Evolutionary conservation across 208 protist species (phyloP).

Genomic region (Blastocrithidia nonstop): DNA sequence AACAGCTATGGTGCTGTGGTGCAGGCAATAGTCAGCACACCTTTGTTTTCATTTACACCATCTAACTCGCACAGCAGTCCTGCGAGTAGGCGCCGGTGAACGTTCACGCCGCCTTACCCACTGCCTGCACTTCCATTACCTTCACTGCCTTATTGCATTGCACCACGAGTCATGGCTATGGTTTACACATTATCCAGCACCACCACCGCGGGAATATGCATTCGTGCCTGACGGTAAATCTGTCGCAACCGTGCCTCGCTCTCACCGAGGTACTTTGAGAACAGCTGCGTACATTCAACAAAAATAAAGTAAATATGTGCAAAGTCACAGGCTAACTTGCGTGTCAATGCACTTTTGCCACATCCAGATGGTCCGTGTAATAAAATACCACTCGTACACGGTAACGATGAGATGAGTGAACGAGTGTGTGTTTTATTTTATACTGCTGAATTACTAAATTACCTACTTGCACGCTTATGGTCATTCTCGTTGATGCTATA

Average conservation of each 20-base stretch:
- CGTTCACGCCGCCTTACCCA: conserved; percentile 16
- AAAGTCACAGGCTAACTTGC: conserved; percentile 14
- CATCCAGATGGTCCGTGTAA: conserved; percentile 72
- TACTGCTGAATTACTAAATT: too few species aligned
- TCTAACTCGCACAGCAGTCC: conserved; percentile 96
- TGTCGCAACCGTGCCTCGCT: conserved; percentile 71
- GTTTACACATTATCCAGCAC: conserved; percentile 77
- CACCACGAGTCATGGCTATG: conserved; percentile 47
- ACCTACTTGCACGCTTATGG: too few species aligned
- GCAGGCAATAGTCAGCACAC: conserved; percentile 84
- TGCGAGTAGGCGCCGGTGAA: conserved; percentile 82
- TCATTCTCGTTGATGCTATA: too few species aligned
- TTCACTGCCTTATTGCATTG: conserved; percentile 7
- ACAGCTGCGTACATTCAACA: conserved; percentile 60
- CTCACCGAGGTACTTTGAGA: conserved; percentile 82
- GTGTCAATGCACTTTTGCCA: conserved; percentile 56
- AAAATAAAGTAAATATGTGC: conserved; percentile 33
- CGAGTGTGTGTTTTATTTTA: too few species aligned
- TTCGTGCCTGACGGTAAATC: conserved; percentile 50
- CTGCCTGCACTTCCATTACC: background rate
- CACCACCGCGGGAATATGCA: conserved; percentile 51
- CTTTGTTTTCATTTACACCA: conserved; percentile 80
- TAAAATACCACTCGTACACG: conserved; percentile 54
- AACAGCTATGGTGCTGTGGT: conserved; percentile 65
- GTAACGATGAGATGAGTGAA: conserved; percentile 14